These are phyloP conservation scores for Fusarium sp. DNA, from an alignment of 2,329 filamentous ascomycete species.

Conservation along the genomic window DNA sequence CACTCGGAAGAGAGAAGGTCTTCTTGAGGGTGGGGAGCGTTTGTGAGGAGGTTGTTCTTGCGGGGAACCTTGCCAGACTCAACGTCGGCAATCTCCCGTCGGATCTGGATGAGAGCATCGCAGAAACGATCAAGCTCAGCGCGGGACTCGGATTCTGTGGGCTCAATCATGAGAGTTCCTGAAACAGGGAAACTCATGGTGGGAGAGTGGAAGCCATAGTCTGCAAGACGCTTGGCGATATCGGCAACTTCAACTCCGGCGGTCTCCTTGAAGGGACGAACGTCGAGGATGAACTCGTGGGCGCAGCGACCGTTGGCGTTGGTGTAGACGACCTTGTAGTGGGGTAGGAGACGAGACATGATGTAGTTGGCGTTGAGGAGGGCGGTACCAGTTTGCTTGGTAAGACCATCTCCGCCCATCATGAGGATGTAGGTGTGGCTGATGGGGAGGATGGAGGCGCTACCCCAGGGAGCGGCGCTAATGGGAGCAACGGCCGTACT, in stretches of 20 bases:
- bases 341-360: conserved; percentile 81
- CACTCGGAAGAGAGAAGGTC: conserved; percentile 78
- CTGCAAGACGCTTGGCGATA: conserved; percentile 93
- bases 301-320: conserved; percentile 90
- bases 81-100: conserved; percentile 84
- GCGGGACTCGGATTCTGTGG: conserved; percentile 91
- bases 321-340: conserved; percentile 94
- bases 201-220: conserved; percentile 96
- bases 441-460: conserved; percentile 91
- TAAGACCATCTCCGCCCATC: conserved; percentile 80
- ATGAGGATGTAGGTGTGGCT: conserved; percentile 95
- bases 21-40: conserved; percentile 84
- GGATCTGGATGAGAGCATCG: conserved; percentile 86
- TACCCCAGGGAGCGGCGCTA: conserved; percentile 77
- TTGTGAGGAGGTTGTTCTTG: conserved; percentile 86
- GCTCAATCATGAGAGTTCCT: conserved; percentile 98
- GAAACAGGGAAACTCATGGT: conserved; percentile 97
- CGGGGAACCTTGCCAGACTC: conserved; percentile 81
- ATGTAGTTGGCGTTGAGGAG: conserved; percentile 98
- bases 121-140: conserved; percentile 94
- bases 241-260: conserved; percentile 91
- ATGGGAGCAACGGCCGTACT: conserved; percentile 53
- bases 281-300: conserved; percentile 96
- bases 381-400: conserved; percentile 88
- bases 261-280: conserved; percentile 83